Conservation (phyloP, 768 basidiomycete species). For the Suillus variegatus region DNA sequence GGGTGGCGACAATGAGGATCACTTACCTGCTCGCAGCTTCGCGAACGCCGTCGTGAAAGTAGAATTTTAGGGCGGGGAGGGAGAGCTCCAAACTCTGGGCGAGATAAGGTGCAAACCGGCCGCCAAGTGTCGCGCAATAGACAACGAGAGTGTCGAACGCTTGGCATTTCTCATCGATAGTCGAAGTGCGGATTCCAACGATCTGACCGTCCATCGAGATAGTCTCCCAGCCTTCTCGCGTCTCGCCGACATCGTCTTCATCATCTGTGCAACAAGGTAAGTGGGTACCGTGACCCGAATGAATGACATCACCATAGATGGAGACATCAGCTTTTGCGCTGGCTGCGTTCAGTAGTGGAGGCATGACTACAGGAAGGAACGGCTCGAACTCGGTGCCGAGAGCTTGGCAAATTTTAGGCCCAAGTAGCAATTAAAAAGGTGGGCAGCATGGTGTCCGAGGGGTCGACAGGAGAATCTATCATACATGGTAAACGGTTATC, state of each 20-base stretch:
- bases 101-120: conserved; percentile 72
- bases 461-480: conserved; percentile 66
- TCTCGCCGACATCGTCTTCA: conserved; percentile 52
- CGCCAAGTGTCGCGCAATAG: conserved; percentile 68
- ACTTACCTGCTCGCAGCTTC: conserved; percentile 76
- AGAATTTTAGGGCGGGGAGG: conserved; percentile 69
- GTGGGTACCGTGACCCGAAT: neutral
- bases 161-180: conserved; percentile 85
- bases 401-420: conserved; percentile 88
- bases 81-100: conserved; percentile 71
- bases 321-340: conserved; percentile 80
- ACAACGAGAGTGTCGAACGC: conserved; percentile 87
- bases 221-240: conserved; percentile 79
- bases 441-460: conserved; percentile 67
- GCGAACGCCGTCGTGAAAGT: conserved; percentile 83
- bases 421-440: conserved; percentile 86
- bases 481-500: neutral
- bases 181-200: conserved; percentile 76
- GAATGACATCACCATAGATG: conserved; percentile 55
- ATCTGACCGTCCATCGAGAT: conserved; percentile 76
- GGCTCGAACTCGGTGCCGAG: conserved; percentile 85
- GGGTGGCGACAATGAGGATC: neutral
- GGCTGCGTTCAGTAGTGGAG: conserved; percentile 71
- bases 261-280: conserved; percentile 41
- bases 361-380: conserved; percentile 84